These are phyloP conservation scores for Aspergillus fumigatus DNA, from an alignment of 2,329 filamentous ascomycete genomes.

Conservation along the genomic window DNA sequence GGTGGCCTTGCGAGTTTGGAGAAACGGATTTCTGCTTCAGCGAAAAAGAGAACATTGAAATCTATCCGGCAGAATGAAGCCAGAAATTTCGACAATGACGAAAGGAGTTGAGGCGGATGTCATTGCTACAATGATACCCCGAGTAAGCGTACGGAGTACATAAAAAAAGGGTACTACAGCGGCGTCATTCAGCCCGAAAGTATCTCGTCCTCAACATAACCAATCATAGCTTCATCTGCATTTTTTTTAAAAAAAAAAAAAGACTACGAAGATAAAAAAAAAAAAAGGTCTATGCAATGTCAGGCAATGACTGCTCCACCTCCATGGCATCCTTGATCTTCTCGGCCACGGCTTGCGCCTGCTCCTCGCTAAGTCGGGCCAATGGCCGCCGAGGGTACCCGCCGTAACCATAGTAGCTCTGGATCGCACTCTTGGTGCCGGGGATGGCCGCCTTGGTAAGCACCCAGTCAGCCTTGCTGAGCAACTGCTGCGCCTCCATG, in stretches of 20 bases:
- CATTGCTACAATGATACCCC: background rate
- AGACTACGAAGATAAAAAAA: background rate
- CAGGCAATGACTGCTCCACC: constrained; percentile 31
- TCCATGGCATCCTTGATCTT: constrained; percentile 34
- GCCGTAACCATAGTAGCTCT: constrained; percentile 79
- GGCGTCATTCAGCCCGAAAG: background rate
- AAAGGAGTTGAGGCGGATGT: background rate
- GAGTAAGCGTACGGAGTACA: background rate
- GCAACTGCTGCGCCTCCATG: constrained; percentile 66
- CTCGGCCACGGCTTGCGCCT: constrained; percentile 27
- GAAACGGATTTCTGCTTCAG: background rate
- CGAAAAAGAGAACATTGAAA: background rate
- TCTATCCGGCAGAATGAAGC: background rate
- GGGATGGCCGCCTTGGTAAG: constrained; percentile 79
- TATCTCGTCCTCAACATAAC: background rate
- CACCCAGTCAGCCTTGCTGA: constrained; percentile 78
- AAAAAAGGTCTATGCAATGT: constrained; percentile 26
- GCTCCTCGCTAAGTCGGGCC: constrained; percentile 27
- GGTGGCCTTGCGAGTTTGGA: constrained; percentile 5
- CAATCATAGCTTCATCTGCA: background rate
- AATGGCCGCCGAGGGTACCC: constrained; percentile 67
- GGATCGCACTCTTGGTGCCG: constrained; percentile 78
- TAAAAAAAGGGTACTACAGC: background rate
- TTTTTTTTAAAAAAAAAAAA: constrained; percentile 1
- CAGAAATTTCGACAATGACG: background rate